Evolutionary conservation across 306 rosid species (phyloP), one percentile per base, ranked within the genome.

Genomic region (Rubus idaeus): DNA sequence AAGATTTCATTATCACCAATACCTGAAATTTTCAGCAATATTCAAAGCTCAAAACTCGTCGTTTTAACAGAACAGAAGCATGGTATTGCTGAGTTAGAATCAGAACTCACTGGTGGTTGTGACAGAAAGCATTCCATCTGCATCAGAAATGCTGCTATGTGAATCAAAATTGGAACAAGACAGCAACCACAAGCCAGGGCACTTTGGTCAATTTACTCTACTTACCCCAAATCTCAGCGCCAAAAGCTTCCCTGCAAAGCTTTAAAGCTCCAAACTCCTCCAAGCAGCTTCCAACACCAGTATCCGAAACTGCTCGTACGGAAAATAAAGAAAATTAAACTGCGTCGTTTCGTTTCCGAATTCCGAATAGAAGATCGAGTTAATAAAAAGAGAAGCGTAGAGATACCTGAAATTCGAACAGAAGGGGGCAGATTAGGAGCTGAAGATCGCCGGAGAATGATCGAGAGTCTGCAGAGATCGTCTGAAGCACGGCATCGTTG

Each of bases 41-140:
- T 8, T 5, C 30, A 10, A 73, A 21, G 3, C n/a, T 73, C 42
- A 42, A 42, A 57, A 73, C 53, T 45, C 77, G 4, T 7, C 23
- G 55, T 57, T 72, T 72, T 55, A 20, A 72, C 7, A 40, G 55
- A 20, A 72, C 7, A 40, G 55, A 72, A 40, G 12, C 41, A 55
- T 13, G 20, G 12, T 0, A 8, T 57, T 13, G 3, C 44, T 26
- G 44, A 23, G 3, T 3, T 6, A 58, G 68, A 79, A 52, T 71
- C 8, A 78, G 52, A 81, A 86, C 91, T 89, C 79, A 95, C 97
- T 39, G n/a, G 98, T 92, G 58, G 97, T 89, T 83, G 87, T 90
- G 72, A 95, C 86, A 30, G 83, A 84, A 76, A 95, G 87, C 79
- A 86, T 18, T 86, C 93, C 99, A 78, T 89, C 99, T 95, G 96